Conservation (phyloP, 1,284 basidiomycete genomes). For the Apiotrichum brassicae region DNA sequence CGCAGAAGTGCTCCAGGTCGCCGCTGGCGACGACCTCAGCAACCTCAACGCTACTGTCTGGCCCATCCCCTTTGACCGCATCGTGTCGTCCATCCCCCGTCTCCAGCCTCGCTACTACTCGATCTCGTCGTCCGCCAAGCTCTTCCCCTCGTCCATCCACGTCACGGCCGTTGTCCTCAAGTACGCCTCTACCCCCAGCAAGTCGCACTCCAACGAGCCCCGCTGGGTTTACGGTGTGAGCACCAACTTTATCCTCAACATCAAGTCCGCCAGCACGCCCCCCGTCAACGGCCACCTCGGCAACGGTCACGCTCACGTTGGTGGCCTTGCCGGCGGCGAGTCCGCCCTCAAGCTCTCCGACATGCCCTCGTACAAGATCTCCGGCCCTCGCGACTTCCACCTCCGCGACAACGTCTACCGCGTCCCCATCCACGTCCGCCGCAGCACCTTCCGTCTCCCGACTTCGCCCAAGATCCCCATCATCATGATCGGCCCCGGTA, state of each 20-base stretch:
- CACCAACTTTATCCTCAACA: constrained; percentile 86
- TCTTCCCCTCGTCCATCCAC: constrained; percentile 81
- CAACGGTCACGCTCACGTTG: constrained; percentile 1
- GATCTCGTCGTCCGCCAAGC: constrained; percentile 93
- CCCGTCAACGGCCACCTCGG: constrained; percentile 42
- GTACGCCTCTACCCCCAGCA: constrained; percentile 63
- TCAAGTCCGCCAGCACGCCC: constrained; percentile 66
- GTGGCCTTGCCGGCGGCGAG: constrained; percentile 14
- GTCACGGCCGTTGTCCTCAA: constrained; percentile 92
- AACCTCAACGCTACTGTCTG: constrained; percentile 57
- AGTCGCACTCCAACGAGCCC: constrained; percentile 49
- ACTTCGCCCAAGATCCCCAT: constrained; percentile 97
- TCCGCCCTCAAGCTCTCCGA: constrained; percentile 9
- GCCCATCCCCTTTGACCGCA: constrained; percentile 90
- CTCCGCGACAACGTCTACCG: constrained; percentile 60
- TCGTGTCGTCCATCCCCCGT: constrained; percentile 86
- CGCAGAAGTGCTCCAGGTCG: constrained; percentile 80
- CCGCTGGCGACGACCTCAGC: constrained; percentile 66
- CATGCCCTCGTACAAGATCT: constrained; percentile 70
- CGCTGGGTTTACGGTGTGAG: constrained; percentile 73
- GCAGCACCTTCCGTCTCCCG: constrained; percentile 92
- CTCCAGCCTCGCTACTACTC: constrained; percentile 97
- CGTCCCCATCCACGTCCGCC: constrained; percentile 86
- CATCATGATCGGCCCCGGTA: constrained; percentile 98
- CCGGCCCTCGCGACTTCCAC: constrained; percentile 83